A percentile compares a stretch with the other conserved stretches of the same genome.
Conservation (phyloP, 2,329 filamentous ascomycete genomes). For the Monosporascus sp. region DNA sequence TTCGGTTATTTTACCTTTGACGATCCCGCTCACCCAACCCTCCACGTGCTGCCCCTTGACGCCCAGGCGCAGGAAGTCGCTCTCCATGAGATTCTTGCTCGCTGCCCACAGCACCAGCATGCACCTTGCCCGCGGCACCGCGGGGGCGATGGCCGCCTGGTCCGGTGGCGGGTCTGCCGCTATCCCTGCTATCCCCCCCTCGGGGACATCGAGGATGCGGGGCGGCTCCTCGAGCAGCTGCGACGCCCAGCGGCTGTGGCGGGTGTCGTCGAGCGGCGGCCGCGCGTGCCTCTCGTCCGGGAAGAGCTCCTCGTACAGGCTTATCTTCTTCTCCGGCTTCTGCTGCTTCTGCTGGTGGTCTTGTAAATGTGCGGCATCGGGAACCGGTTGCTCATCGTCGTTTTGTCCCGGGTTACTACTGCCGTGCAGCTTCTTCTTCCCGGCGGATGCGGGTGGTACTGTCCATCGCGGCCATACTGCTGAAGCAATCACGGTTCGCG, state of each 20-base stretch:
- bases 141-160: constrained; percentile 1
- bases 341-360: constrained; percentile 1
- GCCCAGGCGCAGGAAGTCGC: constrained; percentile 66
- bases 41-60: constrained; percentile 59
- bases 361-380: neutral
- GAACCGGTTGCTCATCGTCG: neutral
- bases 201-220: constrained; percentile 2
- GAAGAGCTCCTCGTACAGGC: constrained; percentile 46
- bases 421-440: constrained; percentile 11
- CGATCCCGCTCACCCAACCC: constrained; percentile 60
- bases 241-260: constrained; percentile 15
- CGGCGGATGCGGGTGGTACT: constrained; percentile 1
- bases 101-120: constrained; percentile 55
- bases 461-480: constrained; percentile 19
- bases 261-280: constrained; percentile 1
- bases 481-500: constrained; percentile 24
- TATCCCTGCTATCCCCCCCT: constrained; percentile 2
- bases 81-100: constrained; percentile 54
- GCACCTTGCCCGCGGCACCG: constrained; percentile 11
- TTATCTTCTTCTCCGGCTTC: constrained; percentile 12
- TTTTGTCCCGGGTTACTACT: constrained; percentile 5
- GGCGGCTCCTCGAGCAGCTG: constrained; percentile 7
- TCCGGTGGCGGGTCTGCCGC: neutral
- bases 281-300: constrained; percentile 40
- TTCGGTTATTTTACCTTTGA: constrained; percentile 38